Evolutionary conservation across 495 filamentous ascomycete genomes (phyloP).

Genomic region (Jackrogersella minutella): DNA sequence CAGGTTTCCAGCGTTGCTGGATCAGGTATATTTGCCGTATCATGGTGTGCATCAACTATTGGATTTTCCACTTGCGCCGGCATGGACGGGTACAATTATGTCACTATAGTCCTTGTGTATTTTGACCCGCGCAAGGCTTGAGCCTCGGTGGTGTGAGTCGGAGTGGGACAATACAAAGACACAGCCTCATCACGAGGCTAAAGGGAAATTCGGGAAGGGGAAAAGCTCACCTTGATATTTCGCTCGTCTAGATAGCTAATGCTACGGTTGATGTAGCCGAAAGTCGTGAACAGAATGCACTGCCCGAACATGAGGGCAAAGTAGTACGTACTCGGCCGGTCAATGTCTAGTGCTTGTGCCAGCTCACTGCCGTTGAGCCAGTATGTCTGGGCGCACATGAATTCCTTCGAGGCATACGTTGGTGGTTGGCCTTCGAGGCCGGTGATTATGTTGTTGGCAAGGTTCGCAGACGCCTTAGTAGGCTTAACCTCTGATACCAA

Average conservation of each 20-base stretch:
- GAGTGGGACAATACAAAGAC: slow-evolving; percentile 8
- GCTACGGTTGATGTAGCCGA: slow-evolving; percentile 62
- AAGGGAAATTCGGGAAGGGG: background rate
- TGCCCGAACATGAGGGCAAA: slow-evolving; percentile 70
- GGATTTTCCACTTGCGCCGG: background rate
- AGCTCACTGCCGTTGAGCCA: slow-evolving; percentile 75
- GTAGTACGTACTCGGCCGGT: slow-evolving; percentile 63
- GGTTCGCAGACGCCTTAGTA: slow-evolving; percentile 62
- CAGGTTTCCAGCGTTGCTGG: no score
- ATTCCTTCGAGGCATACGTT: slow-evolving; percentile 65
- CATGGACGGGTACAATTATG: background rate
- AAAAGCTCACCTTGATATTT: slow-evolving; percentile 58
- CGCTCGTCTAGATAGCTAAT: slow-evolving; percentile 65
- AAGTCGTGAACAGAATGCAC: slow-evolving; percentile 67
- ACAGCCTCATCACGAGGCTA: slow-evolving; percentile 21
- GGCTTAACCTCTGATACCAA: slow-evolving; percentile 70
- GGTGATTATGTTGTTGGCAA: slow-evolving; percentile 79
- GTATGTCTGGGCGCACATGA: slow-evolving; percentile 70
- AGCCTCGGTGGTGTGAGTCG: slow-evolving; percentile 14
- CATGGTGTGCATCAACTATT: no score
- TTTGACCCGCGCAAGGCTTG: background rate
- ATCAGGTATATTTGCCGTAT: background rate
- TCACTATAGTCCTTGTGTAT: background rate
- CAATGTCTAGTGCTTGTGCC: slow-evolving; percentile 66
- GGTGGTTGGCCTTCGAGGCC: slow-evolving; percentile 70